phyloP scores from a whole-genome alignment of 1,284 basidiomycete genomes.

The Microbotryum violaceum region DNA sequence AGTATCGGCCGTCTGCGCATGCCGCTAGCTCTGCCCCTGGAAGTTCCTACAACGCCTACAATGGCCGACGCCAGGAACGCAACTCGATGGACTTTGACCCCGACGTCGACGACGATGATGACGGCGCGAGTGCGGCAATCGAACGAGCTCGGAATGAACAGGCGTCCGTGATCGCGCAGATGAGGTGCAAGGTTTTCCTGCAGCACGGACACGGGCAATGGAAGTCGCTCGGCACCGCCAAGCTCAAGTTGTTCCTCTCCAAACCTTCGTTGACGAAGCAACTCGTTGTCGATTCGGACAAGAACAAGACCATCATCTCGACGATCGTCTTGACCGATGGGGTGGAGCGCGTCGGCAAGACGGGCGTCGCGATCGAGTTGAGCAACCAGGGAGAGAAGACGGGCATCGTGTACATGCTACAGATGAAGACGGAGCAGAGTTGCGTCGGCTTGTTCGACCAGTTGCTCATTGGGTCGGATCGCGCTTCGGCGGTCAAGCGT shows the following conservation, averaged over 20 bases:
- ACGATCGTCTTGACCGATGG: conserved; percentile 94
- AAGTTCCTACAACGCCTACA: neutral
- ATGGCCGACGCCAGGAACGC: too few relatives aligned
- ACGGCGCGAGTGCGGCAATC: neutral
- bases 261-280: conserved; percentile 84
- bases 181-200: conserved; percentile 97
- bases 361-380: conserved; percentile 91
- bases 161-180: conserved; percentile 54
- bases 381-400: conserved; percentile 82
- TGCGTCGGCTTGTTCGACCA: conserved; percentile 79
- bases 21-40: conserved; percentile 5
- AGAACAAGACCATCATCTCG: conserved; percentile 76
- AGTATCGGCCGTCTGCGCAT: too few relatives aligned
- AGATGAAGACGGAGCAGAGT: conserved; percentile 68
- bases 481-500: conserved; percentile 38
- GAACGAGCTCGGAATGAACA: neutral
- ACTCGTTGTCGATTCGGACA: conserved; percentile 85
- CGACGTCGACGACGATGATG: too few relatives aligned
- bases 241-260: conserved; percentile 72
- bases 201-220: conserved; percentile 93
- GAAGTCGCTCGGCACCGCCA: conserved; percentile 86
- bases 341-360: conserved; percentile 94
- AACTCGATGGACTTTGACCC: too few relatives aligned
- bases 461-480: conserved; percentile 78
- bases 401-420: conserved; percentile 98